Conservation (phyloP, 805 yeast genomes). For the Torulaspora indica region DNA sequence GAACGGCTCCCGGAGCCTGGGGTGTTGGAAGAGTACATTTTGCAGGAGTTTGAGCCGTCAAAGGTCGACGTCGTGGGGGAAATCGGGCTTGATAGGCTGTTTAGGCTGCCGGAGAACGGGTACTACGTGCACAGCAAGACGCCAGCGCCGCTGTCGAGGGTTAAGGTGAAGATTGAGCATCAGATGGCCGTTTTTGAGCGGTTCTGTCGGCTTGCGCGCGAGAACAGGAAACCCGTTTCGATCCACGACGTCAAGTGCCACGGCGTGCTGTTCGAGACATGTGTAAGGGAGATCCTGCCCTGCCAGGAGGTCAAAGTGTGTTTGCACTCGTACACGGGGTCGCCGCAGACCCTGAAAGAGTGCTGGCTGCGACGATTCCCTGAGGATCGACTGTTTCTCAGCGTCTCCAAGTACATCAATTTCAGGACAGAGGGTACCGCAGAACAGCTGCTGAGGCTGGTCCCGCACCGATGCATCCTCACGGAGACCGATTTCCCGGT, state of each 20-base stretch:
- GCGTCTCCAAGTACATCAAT: constrained; percentile 30
- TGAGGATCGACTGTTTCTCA: constrained; percentile 29
- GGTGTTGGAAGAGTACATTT: constrained; percentile 36
- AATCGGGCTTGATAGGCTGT: constrained; percentile 80
- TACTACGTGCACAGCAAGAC: constrained; percentile 41
- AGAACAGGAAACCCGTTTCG: constrained; percentile 51
- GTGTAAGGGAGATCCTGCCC: constrained; percentile 26
- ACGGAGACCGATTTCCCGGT: constrained; percentile 51
- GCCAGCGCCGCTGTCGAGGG: constrained; percentile 36
- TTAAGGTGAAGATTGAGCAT: constrained; percentile 59
- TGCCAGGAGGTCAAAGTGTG: constrained; percentile 40
- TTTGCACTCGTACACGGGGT: constrained; percentile 84
- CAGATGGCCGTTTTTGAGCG: constrained; percentile 51
- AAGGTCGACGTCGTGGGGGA: constrained; percentile 63
- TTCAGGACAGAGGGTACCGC: constrained; percentile 32
- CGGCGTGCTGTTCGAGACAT: constrained; percentile 49
- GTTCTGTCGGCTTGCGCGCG: constrained; percentile 53
- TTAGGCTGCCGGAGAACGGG: constrained; percentile 61
- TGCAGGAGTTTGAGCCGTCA: constrained; percentile 15
- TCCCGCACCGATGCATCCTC: constrained; percentile 40
- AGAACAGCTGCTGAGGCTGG: constrained; percentile 24
- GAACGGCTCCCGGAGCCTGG: constrained; percentile 59
- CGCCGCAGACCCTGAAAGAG: constrained; percentile 56
- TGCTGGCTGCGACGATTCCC: constrained; percentile 38
- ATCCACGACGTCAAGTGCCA: constrained; percentile 84